These are phyloP conservation scores for Garcileccinum viscosum DNA, from an alignment of 1,284 basidiomycete genomes.

Conservation along the genomic window DNA sequence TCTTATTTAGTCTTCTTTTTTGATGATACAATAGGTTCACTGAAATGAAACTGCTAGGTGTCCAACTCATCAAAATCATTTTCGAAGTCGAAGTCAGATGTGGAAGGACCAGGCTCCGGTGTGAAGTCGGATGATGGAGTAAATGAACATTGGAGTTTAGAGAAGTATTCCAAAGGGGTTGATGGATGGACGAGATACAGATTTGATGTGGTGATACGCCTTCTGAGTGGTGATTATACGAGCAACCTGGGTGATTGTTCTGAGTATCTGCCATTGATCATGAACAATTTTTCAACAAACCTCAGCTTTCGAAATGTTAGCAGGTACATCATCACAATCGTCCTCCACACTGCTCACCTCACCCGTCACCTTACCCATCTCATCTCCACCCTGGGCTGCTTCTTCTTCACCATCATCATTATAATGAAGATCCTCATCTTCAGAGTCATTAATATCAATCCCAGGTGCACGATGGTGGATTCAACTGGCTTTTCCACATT, in stretches of 20 bases:
- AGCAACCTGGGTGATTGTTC: background rate
- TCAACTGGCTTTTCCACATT: too few species aligned
- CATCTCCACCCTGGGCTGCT: background rate
- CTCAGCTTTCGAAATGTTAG: background rate
- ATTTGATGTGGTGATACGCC: too few species aligned
- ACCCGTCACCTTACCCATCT: too few species aligned
- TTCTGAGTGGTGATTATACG: background rate
- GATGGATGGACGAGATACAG: too few species aligned
- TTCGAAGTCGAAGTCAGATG: background rate
- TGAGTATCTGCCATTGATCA: background rate
- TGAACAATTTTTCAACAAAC: background rate
- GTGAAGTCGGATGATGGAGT: background rate
- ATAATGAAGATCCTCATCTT: background rate
- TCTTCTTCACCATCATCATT: background rate
- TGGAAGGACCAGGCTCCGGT: background rate
- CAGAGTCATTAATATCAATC: background rate
- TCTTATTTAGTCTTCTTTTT: background rate
- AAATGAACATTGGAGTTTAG: background rate
- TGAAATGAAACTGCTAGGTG: background rate
- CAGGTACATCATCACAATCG: background rate
- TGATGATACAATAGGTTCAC: background rate
- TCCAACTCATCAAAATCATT: background rate
- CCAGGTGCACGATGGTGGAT: background rate
- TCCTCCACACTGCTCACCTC: background rate
- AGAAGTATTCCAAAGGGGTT: background rate